Evolutionary conservation across 1,284 basidiomycete genomes (phyloP), one percentile per base, ranked within the genome.

Genomic region (Papiliotrema flavescens): DNA sequence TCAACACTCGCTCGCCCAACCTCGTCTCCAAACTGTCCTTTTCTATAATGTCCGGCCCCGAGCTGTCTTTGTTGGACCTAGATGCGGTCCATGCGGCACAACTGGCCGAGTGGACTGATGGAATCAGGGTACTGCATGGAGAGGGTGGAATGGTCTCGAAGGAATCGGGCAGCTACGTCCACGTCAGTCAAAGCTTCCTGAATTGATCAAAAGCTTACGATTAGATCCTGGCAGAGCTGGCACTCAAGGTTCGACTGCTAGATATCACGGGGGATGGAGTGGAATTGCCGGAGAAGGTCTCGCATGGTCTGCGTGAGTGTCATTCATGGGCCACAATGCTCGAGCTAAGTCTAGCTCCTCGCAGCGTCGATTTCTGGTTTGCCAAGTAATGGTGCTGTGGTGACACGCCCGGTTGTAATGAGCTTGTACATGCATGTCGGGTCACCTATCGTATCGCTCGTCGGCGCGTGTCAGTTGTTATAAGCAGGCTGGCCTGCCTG

Each of bases 61-160:
- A 89, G 65, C 82, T 84, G 15, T 87, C 87, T 19, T 74, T 95
- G 53, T 88, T 90, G 5, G 90, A 96, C 71, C 83, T 90, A 60
- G 87, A 93, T 64, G 90, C 92, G 1, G 84, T 89, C 9, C 89
- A 94, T 72, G 81, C 84, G 50, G 85, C 87, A 19, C 81, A 89
- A 44, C 92, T 90, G 83, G 89, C 90, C 22, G 94, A 98, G 76
- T 98, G 94, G 94, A 90, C 90, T 0, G 94, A 98, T 72, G 94
- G 93, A 2, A 76, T 98, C 70, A 90, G 91, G 66, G 90, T 95
- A 83, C 79, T 95, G 45, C 79, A 87, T 44, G 80, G 85, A 50
- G 87, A 89, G 66, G 84, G 87, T 17, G 87, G 90, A 65, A 88
- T 91, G 62, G 79, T 85, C 15, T 91, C 89, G 15, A 83, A 86